Conservation (phyloP, 2,329 filamentous ascomycete species). For the Arthrinium puccinioides region DNA sequence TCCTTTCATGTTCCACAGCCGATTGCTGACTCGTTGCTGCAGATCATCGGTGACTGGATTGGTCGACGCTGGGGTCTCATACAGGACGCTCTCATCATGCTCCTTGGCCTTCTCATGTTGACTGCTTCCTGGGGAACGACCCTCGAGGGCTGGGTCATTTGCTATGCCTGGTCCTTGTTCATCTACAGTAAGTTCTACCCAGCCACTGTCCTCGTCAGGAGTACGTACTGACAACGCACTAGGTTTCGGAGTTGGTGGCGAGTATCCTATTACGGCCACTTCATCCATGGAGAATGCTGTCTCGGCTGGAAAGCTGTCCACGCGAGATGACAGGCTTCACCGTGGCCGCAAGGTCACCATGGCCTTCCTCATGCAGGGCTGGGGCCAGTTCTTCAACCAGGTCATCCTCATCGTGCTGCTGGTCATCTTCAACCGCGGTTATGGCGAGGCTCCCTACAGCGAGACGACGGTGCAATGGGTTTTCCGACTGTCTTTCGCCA, state of each 20-base stretch:
- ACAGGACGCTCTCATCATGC: constrained; percentile 92
- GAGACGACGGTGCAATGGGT: constrained; percentile 75
- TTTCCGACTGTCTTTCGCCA: constrained; percentile 86
- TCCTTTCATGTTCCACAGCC: constrained; percentile 2
- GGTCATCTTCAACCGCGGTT: constrained; percentile 79
- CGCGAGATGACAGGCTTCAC: constrained; percentile 86
- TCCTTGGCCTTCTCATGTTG: constrained; percentile 84
- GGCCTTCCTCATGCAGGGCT: constrained; percentile 97
- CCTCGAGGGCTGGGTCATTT: constrained; percentile 92
- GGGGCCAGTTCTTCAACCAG: constrained; percentile 95
- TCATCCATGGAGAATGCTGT: constrained; percentile 90
- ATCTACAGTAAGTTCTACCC: constrained; percentile 60
- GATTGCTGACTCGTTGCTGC: constrained; percentile 8
- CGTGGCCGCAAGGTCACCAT: constrained; percentile 92
- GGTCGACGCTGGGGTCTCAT: constrained; percentile 93
- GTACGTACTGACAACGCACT: too few species aligned
- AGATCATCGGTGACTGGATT: constrained; percentile 62
- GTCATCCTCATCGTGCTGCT: constrained; percentile 79
- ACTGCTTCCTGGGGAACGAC: constrained; percentile 83
- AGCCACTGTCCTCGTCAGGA: too few species aligned
- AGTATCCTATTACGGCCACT: constrained; percentile 95
- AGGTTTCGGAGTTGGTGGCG: constrained; percentile 64
- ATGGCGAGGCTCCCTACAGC: constrained; percentile 70
- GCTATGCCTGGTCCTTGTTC: constrained; percentile 91
- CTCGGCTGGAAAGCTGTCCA: constrained; percentile 79